phyloP scores from a whole-genome alignment of 345 rosid species.

The Sonneratia caseolaris region DNA sequence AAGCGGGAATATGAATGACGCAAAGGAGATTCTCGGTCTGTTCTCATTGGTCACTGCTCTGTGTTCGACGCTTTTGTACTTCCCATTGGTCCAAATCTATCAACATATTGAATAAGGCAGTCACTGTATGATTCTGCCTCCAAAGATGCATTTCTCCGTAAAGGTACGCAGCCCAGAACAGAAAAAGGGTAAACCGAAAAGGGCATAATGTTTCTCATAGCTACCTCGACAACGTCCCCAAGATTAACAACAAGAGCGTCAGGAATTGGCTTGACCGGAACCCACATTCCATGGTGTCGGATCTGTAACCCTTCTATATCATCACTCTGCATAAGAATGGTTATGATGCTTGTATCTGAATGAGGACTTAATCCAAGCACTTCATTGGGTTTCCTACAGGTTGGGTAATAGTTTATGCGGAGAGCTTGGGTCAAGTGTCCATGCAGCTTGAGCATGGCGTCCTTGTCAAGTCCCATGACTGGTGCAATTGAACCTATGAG shows the following conservation, averaged over 20 bases:
- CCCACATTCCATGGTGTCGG: slow-evolving; percentile 15
- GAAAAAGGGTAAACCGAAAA: too few species aligned
- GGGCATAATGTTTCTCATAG: neutral
- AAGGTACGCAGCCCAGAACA: neutral
- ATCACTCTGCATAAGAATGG: slow-evolving; percentile 19
- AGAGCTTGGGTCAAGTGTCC: neutral
- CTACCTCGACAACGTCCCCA: neutral
- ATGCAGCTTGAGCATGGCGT: slow-evolving; percentile 10
- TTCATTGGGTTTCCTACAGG: slow-evolving; percentile 14
- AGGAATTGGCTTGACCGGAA: slow-evolving; percentile 15
- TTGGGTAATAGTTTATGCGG: slow-evolving; percentile 5
- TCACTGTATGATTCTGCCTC: neutral
- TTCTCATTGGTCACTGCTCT: slow-evolving; percentile 17
- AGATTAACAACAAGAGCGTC: slow-evolving; percentile 20
- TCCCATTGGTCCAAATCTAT: slow-evolving; percentile 7
- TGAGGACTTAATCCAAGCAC: slow-evolving; percentile 20
- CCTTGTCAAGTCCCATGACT: slow-evolving; percentile 21
- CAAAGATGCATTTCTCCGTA: too few species aligned
- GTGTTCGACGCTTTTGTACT: slow-evolving; percentile 21
- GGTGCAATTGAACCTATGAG: slow-evolving; percentile 16
- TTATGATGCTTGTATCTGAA: slow-evolving; percentile 18
- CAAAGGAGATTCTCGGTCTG: slow-evolving; percentile 17
- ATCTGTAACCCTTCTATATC: slow-evolving; percentile 17
- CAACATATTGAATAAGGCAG: neutral
- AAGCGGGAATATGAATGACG: slow-evolving; percentile 12